A percentile compares a stretch with the other conserved stretches of the same genome.
These are phyloP conservation scores for Cymbopogon flexuosus DNA, from an alignment of 202 grass and related monocot genomes.

Conservation along the genomic window DNA sequence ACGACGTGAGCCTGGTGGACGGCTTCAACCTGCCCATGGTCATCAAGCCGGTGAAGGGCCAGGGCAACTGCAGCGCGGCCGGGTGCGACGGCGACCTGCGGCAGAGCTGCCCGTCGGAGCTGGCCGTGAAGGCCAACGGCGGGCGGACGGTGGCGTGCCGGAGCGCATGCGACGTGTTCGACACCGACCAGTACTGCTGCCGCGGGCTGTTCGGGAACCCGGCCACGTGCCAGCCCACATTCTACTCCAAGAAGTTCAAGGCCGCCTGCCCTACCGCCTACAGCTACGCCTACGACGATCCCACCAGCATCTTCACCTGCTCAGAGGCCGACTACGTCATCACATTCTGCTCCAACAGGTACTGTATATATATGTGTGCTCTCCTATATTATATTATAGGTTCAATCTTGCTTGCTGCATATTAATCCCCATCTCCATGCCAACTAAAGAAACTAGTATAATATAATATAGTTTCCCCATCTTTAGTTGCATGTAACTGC, in stretches of 20 bases:
- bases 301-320: conserved; percentile 69
- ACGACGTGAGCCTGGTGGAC: conserved; percentile 95
- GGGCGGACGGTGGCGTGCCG: conserved; percentile 63
- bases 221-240: conserved; percentile 54
- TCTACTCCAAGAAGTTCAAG: conserved; percentile 88
- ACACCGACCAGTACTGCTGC: conserved; percentile 86
- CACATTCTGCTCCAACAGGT: conserved; percentile 59
- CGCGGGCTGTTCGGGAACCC: conserved; percentile 46
- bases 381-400: no score
- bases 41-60: conserved; percentile 45
- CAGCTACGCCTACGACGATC: conserved; percentile 91
- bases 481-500: no score
- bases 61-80: conserved; percentile 54
- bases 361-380: no score
- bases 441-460: no score
- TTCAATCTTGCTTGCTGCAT: no score
- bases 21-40: conserved; percentile 70
- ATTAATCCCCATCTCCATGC: no score
- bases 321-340: conserved; percentile 51
- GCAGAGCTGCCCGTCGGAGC: conserved; percentile 52
- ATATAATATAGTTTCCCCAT: no score
- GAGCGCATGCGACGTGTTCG: conserved; percentile 85
- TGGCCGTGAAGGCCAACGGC: conserved; percentile 45
- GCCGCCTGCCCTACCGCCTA: conserved; percentile 59
- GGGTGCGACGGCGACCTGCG: conserved; percentile 73